Conservation (phyloP, 352 stramenopile species). For the Globisporangium carolinianum region DNA sequence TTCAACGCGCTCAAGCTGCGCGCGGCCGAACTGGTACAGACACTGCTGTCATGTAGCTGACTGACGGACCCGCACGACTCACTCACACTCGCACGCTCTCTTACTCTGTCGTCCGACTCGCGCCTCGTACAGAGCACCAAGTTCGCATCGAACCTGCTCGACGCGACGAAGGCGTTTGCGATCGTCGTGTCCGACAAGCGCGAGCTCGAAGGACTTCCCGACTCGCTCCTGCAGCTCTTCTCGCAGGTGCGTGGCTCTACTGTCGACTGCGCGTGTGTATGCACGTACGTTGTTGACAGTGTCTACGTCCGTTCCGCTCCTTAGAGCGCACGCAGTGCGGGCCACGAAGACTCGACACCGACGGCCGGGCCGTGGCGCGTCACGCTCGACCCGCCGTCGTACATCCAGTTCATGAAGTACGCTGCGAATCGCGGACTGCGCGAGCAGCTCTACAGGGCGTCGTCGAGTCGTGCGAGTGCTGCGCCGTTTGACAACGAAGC, state of each 20-base stretch:
- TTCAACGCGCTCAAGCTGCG: constrained; percentile 97
- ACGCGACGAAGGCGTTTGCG: constrained; percentile 94
- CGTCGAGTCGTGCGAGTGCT: constrained; percentile 86
- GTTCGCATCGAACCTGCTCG: constrained; percentile 97
- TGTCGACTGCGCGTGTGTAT: not conserved
- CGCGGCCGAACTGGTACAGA: constrained; percentile 79
- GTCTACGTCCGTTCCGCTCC: constrained; percentile 11
- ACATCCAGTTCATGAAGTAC: constrained; percentile 95
- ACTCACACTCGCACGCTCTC: not conserved
- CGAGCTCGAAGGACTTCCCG: constrained; percentile 88
- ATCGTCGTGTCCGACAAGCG: constrained; percentile 81
- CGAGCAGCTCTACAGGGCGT: constrained; percentile 92
- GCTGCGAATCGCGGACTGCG: constrained; percentile 85
- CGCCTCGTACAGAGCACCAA: constrained; percentile 71
- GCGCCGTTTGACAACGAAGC: constrained; percentile 89
- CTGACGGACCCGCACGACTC: not conserved
- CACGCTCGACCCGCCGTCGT: constrained; percentile 93
- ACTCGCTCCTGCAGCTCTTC: constrained; percentile 89
- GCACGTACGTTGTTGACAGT: constrained; percentile 11
- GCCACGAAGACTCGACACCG: constrained; percentile 55
- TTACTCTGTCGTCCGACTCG: not conserved
- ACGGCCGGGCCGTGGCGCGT: constrained; percentile 91
- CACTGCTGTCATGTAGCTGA: no score
- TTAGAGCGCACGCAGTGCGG: constrained; percentile 63
- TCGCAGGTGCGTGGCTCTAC: constrained; percentile 41